phyloP scores from a whole-genome alignment of 106 monocot species.

The Allium cepa region DNA sequence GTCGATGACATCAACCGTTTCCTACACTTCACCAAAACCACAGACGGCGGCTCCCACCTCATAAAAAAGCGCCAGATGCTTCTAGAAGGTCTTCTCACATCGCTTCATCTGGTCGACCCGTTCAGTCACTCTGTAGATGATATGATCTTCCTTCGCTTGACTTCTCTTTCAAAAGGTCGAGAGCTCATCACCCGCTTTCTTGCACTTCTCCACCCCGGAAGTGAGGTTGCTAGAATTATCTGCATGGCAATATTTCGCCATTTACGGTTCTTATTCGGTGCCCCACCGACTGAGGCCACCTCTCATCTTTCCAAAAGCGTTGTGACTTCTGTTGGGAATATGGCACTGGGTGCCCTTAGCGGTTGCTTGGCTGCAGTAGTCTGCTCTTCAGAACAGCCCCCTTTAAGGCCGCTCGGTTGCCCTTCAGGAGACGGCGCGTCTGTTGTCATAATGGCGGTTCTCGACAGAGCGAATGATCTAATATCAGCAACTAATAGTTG shows the following conservation, averaged over 20 bases:
- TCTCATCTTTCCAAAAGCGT: constrained; percentile 49
- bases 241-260: constrained; percentile 96
- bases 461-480: constrained; percentile 71
- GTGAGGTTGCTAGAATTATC: constrained; percentile 60
- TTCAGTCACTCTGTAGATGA: constrained; percentile 68
- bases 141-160: constrained; percentile 70
- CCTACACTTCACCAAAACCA: constrained; percentile 43
- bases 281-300: constrained; percentile 53
- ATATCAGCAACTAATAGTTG: constrained; percentile 40
- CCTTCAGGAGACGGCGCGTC: constrained; percentile 87
- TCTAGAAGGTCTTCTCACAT: constrained; percentile 78
- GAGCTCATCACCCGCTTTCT: constrained; percentile 78
- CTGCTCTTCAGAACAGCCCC: constrained; percentile 94
- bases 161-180: constrained; percentile 74
- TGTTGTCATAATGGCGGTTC: constrained; percentile 61
- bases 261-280: constrained; percentile 76
- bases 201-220: constrained; percentile 53
- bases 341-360: constrained; percentile 76
- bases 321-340: constrained; percentile 44
- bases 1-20: constrained; percentile 90
- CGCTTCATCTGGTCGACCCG: constrained; percentile 89
- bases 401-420: constrained; percentile 84
- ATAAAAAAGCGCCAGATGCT: constrained; percentile 54
- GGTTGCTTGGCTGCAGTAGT: constrained; percentile 94
- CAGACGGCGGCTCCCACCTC: constrained; percentile 63